These are phyloP conservation scores for Pugionium dolabratum DNA, from an alignment of 345 rosid genomes.

Conservation along the genomic window DNA sequence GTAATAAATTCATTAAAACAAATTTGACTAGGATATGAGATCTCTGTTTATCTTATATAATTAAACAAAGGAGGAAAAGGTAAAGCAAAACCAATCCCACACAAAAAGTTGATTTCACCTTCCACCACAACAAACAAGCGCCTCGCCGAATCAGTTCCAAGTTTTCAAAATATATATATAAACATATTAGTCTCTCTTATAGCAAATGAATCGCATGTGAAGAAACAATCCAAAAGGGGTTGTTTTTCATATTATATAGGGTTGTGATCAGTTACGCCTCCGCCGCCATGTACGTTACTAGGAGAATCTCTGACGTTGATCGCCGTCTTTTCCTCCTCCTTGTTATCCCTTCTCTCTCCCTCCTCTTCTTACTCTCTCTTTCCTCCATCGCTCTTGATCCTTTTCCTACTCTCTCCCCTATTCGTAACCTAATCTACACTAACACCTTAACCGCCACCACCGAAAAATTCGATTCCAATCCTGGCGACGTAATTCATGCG, in stretches of 20 bases:
- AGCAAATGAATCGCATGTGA: slow-evolving; percentile 1
- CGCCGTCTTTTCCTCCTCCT: slow-evolving; percentile 46
- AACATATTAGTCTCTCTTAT: slow-evolving; percentile 7
- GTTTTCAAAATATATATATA: background rate
- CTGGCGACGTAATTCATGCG: background rate
- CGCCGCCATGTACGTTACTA: slow-evolving; percentile 30
- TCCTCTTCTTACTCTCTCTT: slow-evolving; percentile 38
- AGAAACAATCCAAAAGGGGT: slow-evolving; percentile 8
- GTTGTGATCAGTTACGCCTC: slow-evolving; percentile 7
- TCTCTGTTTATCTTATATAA: background rate
- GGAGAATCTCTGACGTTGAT: slow-evolving; percentile 50
- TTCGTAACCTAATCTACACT: slow-evolving; percentile 37
- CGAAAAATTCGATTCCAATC: background rate
- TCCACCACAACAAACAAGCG: slow-evolving; percentile 34
- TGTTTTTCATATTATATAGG: background rate
- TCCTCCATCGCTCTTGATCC: slow-evolving; percentile 32
- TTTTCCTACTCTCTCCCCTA: slow-evolving; percentile 36
- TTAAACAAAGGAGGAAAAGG: background rate
- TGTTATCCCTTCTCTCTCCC: slow-evolving; percentile 38
- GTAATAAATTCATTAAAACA: no score
- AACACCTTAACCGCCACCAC: slow-evolving; percentile 29
- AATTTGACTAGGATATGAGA: no score
- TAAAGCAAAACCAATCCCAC: slow-evolving; percentile 16
- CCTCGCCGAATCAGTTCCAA: slow-evolving; percentile 20
- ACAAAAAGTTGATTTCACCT: slow-evolving; percentile 40